Conservation (phyloP, 352 stramenopile genomes). For the Globisporangium cystogenes region DNA sequence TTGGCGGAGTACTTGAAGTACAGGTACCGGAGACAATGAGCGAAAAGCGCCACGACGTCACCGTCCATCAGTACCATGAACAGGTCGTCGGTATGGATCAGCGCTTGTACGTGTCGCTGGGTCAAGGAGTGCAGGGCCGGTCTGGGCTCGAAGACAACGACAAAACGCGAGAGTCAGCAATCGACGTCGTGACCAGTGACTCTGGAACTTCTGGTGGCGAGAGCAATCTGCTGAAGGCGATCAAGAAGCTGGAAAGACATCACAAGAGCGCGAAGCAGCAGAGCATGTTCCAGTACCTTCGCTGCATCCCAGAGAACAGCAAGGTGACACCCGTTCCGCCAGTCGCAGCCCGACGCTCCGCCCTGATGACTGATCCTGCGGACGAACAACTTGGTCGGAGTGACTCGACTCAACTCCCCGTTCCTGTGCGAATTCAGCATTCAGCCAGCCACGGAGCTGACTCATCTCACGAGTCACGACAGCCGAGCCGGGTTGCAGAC, state of each 20-base stretch:
- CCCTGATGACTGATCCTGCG: too few species aligned
- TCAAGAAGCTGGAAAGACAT: constrained; percentile 42
- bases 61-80: constrained; percentile 20
- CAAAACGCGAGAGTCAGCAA: background rate
- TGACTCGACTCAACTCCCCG: background rate
- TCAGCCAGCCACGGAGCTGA: background rate
- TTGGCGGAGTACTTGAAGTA: constrained; percentile 3
- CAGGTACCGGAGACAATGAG: background rate
- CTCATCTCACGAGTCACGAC: background rate
- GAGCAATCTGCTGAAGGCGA: constrained; percentile 36
- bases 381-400: background rate
- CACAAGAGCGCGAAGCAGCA: constrained; percentile 42
- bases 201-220: constrained; percentile 1
- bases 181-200: background rate
- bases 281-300: constrained; percentile 31
- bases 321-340: background rate
- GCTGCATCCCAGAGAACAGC: background rate
- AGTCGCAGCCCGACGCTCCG: background rate
- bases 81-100: constrained; percentile 19
- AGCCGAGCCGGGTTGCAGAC: background rate
- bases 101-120: constrained; percentile 7
- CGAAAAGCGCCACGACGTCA: constrained; percentile 9
- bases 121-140: background rate
- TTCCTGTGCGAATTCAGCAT: too few species aligned
- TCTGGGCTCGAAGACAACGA: background rate